Evolutionary conservation across 768 basidiomycete species (phyloP).

Genomic region (Boletus patriciae): DNA sequence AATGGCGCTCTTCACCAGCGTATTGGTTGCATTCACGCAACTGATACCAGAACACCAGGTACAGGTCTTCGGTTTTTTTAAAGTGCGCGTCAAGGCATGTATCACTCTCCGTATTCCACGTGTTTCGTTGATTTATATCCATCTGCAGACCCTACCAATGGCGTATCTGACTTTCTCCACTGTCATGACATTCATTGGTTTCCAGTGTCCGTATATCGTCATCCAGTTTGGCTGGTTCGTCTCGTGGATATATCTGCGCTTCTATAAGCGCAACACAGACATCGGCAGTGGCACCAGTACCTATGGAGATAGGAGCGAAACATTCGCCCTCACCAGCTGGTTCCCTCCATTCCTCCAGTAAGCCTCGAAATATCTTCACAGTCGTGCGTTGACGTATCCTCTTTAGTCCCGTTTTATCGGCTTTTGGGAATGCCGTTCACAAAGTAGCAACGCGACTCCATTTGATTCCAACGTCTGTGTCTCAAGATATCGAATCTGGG

Average conservation of each 20-base stretch:
- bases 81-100: conserved; percentile 84
- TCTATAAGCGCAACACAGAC: conserved; percentile 89
- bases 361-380: conserved; percentile 34
- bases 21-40: conserved; percentile 96
- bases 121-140: conserved; percentile 1
- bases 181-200: conserved; percentile 76
- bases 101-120: background rate
- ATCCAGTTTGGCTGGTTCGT: conserved; percentile 99
- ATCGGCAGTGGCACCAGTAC: conserved; percentile 59
- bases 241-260: conserved; percentile 92
- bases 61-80: conserved; percentile 82
- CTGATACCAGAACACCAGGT: conserved; percentile 98
- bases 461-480: conserved; percentile 63
- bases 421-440: conserved; percentile 67
- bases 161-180: conserved; percentile 89
- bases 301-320: conserved; percentile 94
- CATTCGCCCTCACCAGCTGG: conserved; percentile 93
- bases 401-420: conserved; percentile 66
- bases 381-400: background rate
- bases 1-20: conserved; percentile 83
- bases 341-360: conserved; percentile 96
- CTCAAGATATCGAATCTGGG: conserved; percentile 68
- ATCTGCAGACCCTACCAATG: conserved; percentile 85
- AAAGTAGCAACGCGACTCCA: conserved; percentile 65
- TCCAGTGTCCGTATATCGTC: conserved; percentile 86